phyloP scores from a whole-genome alignment of 805 yeast species.

The Spencermartinsiella europaea region DNA sequence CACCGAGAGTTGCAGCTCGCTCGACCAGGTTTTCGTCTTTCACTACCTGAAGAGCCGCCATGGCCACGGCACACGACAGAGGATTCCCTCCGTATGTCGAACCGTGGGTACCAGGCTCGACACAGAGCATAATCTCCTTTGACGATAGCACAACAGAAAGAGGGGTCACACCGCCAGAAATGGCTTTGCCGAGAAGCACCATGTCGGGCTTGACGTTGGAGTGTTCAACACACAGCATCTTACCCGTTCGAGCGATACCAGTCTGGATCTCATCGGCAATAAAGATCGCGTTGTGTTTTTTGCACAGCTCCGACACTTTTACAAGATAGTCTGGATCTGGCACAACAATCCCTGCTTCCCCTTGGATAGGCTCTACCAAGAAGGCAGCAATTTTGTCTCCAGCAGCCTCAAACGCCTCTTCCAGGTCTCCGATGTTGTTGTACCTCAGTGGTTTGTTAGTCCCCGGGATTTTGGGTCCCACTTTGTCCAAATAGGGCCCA shows the following conservation, averaged over 20 bases:
- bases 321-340: conserved; percentile 80
- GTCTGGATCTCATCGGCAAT: conserved; percentile 98
- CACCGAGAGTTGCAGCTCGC: conserved; percentile 69
- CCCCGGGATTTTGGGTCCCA: conserved; percentile 82
- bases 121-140: conserved; percentile 79
- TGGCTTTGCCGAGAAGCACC: conserved; percentile 86
- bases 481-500: conserved; percentile 83
- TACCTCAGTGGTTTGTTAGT: conserved; percentile 64
- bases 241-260: conserved; percentile 96
- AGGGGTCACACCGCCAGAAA: conserved; percentile 92
- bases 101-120: conserved; percentile 95
- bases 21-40: conserved; percentile 81
- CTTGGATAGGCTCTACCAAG: conserved; percentile 92
- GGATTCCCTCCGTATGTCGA: conserved; percentile 99
- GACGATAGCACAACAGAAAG: conserved; percentile 89
- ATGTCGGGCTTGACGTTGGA: conserved; percentile 81
- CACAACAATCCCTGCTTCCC: conserved; percentile 97
- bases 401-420: conserved; percentile 70
- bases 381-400: conserved; percentile 91
- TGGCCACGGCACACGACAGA: conserved; percentile 84
- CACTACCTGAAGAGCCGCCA: conserved; percentile 88
- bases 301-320: conserved; percentile 68
- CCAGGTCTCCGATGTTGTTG: conserved; percentile 82
- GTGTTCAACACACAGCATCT: conserved; percentile 87
- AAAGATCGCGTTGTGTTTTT: conserved; percentile 75